Evolutionary conservation across 202 grass and related monocot species (phyloP), one percentile per base, ranked within the genome.

Genomic region (Setaria italica): DNA sequence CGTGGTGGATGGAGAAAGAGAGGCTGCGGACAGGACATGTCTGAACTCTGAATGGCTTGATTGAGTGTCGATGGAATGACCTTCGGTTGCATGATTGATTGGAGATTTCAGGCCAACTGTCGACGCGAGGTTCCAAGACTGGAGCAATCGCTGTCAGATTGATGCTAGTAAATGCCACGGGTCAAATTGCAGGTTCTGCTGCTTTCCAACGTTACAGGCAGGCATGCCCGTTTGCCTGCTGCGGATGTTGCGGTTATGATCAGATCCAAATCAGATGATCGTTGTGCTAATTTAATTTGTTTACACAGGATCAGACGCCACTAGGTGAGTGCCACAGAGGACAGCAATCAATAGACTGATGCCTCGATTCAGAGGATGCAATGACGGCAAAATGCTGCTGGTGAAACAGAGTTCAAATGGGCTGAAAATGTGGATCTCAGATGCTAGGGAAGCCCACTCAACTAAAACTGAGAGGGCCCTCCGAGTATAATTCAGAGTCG

Each of bases 1-100:
- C 48, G 72, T 59, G 72, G 84, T 78, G 57, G 72, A 67, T 86
- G 83, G 42, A 35, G 29, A 72, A 81, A 64, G 46, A 19, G 46
- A 5, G 39, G 29, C 3, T 46, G 39, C 63, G 68, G 43, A 33
- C 57, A n/a, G 20, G 55, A 9, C 4, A 2, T 21, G 11, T 25
- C 3, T 65, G 73, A 29, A 62, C 59, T 33, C 15, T 13, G 67
- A 67, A 73, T 54, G 15, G 46, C 25, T 53, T 11, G 6, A 15
- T 50, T 59, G 32, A 34, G 34, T 54, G 17, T 42, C 20, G 6
- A 39, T 41, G 21, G 66, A 49, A 63, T 54, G 73, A 32, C 42
- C 8, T 25, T 79, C 0, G 33, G 2, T 25, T 43, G 29, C 51
- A 68, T 82, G 79, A 77, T 77, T 60, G 78, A 46, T 58, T 37